Conservation (phyloP, 257 asterid species). For the Ballota nigra region DNA sequence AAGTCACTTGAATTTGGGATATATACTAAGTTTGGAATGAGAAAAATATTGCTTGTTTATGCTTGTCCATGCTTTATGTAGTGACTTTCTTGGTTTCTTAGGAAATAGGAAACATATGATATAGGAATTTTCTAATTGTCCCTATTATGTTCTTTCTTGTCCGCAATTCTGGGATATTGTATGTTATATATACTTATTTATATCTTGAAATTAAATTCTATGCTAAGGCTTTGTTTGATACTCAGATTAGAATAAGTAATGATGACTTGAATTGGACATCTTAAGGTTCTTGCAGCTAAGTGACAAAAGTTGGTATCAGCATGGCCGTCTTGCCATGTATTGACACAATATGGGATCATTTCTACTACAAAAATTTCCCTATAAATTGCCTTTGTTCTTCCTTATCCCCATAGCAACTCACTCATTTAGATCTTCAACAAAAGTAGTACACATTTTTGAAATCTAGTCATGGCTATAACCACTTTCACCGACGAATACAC, state of each 20-base stretch:
- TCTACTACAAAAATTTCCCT: not conserved
- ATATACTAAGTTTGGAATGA: not conserved
- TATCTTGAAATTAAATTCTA: not conserved
- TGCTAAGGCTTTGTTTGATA: not conserved
- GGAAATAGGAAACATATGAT: not conserved
- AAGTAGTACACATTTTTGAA: not conserved
- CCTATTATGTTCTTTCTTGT: too few relatives aligned
- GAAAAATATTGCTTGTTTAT: not conserved
- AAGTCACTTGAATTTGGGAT: not conserved
- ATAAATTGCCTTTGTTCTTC: slow-evolving; percentile 11
- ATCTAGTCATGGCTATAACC: slow-evolving; percentile 26
- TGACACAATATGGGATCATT: slow-evolving; percentile 19
- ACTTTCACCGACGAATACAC: slow-evolving; percentile 41
- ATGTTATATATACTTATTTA: too few relatives aligned
- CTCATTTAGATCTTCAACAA: not conserved
- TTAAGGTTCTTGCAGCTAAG: not conserved
- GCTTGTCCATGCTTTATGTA: not conserved
- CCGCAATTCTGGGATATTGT: not conserved
- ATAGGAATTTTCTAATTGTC: not conserved
- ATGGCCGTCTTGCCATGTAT: slow-evolving; percentile 19
- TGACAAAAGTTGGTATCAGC: slow-evolving; percentile 3
- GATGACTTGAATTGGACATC: not conserved
- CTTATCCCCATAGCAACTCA: not conserved
- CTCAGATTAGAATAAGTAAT: too few relatives aligned
- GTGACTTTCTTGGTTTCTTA: not conserved